Conservation (phyloP, 2,329 filamentous ascomycete genomes). For the Sclerotiophoma versabilis region DNA sequence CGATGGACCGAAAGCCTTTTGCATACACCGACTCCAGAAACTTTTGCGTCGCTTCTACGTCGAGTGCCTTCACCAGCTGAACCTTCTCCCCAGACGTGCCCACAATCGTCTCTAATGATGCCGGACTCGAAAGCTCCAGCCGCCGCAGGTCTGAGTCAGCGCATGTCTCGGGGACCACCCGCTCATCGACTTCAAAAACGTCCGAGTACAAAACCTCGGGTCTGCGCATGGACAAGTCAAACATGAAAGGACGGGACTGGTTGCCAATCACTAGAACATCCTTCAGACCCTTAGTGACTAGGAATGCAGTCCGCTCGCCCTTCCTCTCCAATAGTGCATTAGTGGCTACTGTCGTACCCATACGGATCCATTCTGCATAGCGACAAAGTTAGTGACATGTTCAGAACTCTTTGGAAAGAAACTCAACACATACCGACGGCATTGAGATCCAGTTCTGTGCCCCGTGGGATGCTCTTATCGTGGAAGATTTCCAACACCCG, state of each 20-base stretch:
- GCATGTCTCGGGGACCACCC: conserved; percentile 41
- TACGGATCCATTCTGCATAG: conserved; percentile 20
- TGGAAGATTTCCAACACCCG: conserved; percentile 26
- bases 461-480: background rate
- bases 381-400: too few relatives aligned
- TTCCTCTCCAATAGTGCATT: conserved; percentile 42
- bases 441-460: too few relatives aligned
- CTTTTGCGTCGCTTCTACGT: conserved; percentile 16
- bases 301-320: conserved; percentile 36
- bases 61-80: conserved; percentile 31
- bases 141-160: conserved; percentile 31
- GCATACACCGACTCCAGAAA: conserved; percentile 29
- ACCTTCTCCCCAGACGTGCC: conserved; percentile 39
- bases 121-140: conserved; percentile 4
- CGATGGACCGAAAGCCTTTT: conserved; percentile 47
- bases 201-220: conserved; percentile 31
- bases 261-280: conserved; percentile 42
- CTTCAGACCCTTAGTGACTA: conserved; percentile 40
- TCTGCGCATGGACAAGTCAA: conserved; percentile 31
- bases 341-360: conserved; percentile 44
- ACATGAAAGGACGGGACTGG: conserved; percentile 42
- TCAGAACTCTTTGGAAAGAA: too few relatives aligned
- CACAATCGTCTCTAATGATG: conserved; percentile 21
- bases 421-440: too few relatives aligned
- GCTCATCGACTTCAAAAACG: conserved; percentile 24